A percentile compares a stretch with the other conserved stretches of the same genome.
phyloP scores from a whole-genome alignment of 352 stramenopile genomes.

The Detonula confervacea region DNA sequence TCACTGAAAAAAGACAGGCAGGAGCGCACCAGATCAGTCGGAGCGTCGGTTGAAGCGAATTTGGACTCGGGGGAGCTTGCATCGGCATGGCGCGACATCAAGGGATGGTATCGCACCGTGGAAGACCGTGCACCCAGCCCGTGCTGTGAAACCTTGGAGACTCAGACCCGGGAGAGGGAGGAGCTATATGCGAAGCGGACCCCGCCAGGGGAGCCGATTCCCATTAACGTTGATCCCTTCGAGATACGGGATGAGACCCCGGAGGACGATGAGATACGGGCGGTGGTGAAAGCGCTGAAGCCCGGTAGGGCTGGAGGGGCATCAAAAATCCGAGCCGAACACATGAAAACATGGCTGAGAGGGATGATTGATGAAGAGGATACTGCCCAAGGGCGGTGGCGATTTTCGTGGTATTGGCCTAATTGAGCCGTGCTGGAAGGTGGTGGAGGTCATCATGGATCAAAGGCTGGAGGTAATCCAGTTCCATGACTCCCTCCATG shows the following conservation, averaged over 20 bases:
- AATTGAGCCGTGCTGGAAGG: background rate
- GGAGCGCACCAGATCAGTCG: background rate
- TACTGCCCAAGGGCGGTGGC: background rate
- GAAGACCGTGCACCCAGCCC: conserved; percentile 16
- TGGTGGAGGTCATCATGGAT: conserved; percentile 1
- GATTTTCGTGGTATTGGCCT: conserved; percentile 3
- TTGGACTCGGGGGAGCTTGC: background rate
- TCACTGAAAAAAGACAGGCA: background rate
- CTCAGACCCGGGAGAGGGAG: conserved; percentile 22
- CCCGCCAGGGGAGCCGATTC: background rate
- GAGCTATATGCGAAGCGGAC: conserved; percentile 10
- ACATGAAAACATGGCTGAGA: background rate
- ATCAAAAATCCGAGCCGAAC: background rate
- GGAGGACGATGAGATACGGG: background rate
- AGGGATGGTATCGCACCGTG: conserved; percentile 31
- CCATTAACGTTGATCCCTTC: background rate
- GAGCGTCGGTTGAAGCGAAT: background rate
- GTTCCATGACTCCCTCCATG: background rate
- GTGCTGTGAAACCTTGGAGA: conserved; percentile 25
- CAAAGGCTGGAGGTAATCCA: background rate
- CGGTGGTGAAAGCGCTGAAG: background rate
- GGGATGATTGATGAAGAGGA: background rate
- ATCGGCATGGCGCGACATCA: conserved; percentile 15
- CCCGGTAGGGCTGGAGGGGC: background rate
- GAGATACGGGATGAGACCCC: background rate